Base-by-base conservation (phyloP, 1,139 yeast species). In the Geotrichum macrosporum region DNA sequence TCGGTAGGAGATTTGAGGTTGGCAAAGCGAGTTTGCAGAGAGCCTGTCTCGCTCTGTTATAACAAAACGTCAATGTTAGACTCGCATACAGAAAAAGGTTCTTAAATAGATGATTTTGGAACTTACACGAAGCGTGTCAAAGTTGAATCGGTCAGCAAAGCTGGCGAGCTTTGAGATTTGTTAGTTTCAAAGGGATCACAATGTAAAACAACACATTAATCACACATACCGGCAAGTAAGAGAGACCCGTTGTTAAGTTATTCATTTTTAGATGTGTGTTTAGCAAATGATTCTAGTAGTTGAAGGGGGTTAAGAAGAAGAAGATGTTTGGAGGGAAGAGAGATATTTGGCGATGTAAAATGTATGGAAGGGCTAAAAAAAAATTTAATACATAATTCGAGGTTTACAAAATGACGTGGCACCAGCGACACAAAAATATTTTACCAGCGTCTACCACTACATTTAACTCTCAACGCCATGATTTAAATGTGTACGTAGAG, bases 1-100 rank as follows among this genome's bases (percentile, higher is more conserved):
- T 92, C 97, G 65, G 86, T 94, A 37, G 94, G 88, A 35, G 96
- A 85, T 64, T 84, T 81, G 55, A 92, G 69, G 62, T 85, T 80
- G 48, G 94, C 72, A 53, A 88, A 73, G 52, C 83, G 78, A 38
- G 74, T 62, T 63, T 82, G 88, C 36, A 85, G 56, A 4, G 76
- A 58, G 21, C 65, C 65, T 16, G 71, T 66, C 47, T 73, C 76
- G 39, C 66, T 56, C 52, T 49, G n/a, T n/a, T n/a, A 32, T 5
- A 18, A 29, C 9, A 24, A 24, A 24, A 8, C 15, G 20, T 13
- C 8, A 2, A 10, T n/a, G 41, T 35, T 41, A 35, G 46, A 24
- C 4, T 24, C 18, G 22, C 5, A n/a, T n/a, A n/a, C n/a, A n/a
- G n/a, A n/a, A n/a, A n/a, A n/a, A n/a, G n/a, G n/a, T n/a, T n/a